A percentile compares a stretch with the other conserved stretches of the same genome.
Conservation (phyloP, 345 rosid genomes). For the Citrus reticulata region DNA sequence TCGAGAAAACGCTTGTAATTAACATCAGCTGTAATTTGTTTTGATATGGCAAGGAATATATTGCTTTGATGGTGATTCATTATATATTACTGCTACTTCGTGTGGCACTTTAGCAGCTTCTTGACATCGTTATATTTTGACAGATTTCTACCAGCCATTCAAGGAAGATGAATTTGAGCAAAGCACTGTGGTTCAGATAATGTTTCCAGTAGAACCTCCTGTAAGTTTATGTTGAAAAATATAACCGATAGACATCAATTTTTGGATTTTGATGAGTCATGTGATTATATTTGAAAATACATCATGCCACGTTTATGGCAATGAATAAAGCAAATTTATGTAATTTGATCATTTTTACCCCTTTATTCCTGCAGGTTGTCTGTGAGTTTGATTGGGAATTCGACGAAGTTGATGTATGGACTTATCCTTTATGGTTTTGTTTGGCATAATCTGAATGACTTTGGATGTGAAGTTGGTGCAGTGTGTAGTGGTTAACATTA, state of each 20-base stretch:
- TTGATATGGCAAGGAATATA: neutral
- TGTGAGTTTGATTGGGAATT: slow-evolving; percentile 95
- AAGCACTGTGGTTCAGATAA: slow-evolving; percentile 76
- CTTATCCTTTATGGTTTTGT: slow-evolving; percentile 5
- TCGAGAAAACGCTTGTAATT: neutral
- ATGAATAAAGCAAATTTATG: neutral
- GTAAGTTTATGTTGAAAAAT: slow-evolving; percentile 35
- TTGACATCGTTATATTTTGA: slow-evolving; percentile 6
- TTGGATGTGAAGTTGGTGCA: neutral
- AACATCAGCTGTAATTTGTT: neutral
- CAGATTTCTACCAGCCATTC: slow-evolving; percentile 90
- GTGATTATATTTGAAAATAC: neutral
- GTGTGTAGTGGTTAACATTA: neutral
- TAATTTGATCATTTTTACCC: slow-evolving; percentile 19
- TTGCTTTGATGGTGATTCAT: neutral
- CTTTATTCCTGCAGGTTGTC: slow-evolving; percentile 57
- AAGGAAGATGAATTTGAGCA: slow-evolving; percentile 87
- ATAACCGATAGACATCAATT: neutral
- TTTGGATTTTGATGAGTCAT: slow-evolving; percentile 6
- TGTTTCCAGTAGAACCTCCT: slow-evolving; percentile 82
- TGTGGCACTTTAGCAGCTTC: slow-evolving; percentile 1
- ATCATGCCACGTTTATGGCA: neutral
- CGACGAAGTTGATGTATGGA: slow-evolving; percentile 77
- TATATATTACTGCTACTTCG: neutral
- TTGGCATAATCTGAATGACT: neutral